These are phyloP conservation scores for Chamaecrista fasciculata DNA, from an alignment of 306 rosid genomes.

Conservation along the genomic window DNA sequence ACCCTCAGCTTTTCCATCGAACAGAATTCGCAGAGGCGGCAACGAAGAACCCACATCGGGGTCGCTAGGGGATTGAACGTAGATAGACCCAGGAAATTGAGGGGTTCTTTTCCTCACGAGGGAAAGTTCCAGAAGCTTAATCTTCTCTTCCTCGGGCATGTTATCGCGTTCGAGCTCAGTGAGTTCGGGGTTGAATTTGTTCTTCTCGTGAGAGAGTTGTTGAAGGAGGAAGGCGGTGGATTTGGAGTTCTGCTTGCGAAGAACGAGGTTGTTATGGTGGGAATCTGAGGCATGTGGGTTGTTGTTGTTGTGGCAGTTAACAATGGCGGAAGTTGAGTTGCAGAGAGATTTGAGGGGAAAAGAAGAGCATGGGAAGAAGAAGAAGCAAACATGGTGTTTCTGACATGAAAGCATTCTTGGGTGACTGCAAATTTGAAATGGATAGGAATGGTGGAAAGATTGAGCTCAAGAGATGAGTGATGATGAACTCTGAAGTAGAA, in stretches of 20 bases:
- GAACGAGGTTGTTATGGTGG: slow-evolving; percentile 33
- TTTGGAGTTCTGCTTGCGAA: slow-evolving; percentile 75
- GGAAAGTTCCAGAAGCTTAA: slow-evolving; percentile 67
- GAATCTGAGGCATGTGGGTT: slow-evolving; percentile 25
- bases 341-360: slow-evolving; percentile 19
- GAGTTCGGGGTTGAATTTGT: slow-evolving; percentile 11
- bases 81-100: slow-evolving; percentile 89
- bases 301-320: slow-evolving; percentile 34
- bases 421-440: not conserved
- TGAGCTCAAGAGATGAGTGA: too few relatives aligned
- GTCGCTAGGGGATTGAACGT: slow-evolving; percentile 73
- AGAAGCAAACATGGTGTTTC: slow-evolving; percentile 31
- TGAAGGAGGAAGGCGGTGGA: slow-evolving; percentile 54
- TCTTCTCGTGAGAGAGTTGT: slow-evolving; percentile 24
- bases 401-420: slow-evolving; percentile 44
- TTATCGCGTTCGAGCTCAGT: slow-evolving; percentile 32
- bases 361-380: slow-evolving; percentile 20
- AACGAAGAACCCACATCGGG: slow-evolving; percentile 70
- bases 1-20: slow-evolving; percentile 15
- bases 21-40: slow-evolving; percentile 50
- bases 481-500: too few relatives aligned
- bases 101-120: slow-evolving; percentile 80
- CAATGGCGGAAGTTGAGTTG: slow-evolving; percentile 19
- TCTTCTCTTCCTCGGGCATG: slow-evolving; percentile 46
- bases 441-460: slow-evolving; percentile 22